A percentile compares a stretch with the other conserved stretches of the same genome.
These are phyloP conservation scores for Calonectria henricotiae DNA, from an alignment of 2,329 filamentous ascomycete species.

Conservation along the genomic window DNA sequence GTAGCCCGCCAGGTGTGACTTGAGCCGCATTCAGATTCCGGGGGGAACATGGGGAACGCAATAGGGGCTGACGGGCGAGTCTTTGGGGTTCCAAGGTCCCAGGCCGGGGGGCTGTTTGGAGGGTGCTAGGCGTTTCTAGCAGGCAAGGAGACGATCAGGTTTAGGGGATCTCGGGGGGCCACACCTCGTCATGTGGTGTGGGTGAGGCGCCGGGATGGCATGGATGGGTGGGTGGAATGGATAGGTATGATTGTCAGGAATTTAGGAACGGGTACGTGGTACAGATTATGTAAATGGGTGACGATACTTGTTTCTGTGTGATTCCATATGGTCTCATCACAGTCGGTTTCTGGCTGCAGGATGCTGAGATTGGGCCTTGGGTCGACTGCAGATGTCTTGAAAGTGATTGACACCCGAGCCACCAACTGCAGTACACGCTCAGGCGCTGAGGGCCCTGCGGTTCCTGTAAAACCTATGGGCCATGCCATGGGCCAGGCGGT, in stretches of 20 bases:
- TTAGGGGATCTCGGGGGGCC: conserved; percentile 8
- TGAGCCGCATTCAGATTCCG: conserved; percentile 24
- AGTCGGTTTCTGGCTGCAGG: neutral
- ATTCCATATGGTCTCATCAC: neutral
- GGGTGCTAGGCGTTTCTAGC: conserved; percentile 27
- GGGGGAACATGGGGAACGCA: conserved; percentile 14
- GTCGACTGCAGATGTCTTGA: neutral
- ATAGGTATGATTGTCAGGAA: conserved; percentile 24
- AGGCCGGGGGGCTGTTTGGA: conserved; percentile 13
- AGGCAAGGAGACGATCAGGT: neutral
- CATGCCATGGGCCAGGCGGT: conserved; percentile 1
- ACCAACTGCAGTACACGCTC: conserved; percentile 14
- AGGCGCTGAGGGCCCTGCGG: neutral
- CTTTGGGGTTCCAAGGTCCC: neutral
- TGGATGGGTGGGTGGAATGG: neutral
- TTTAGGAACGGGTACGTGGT: conserved; percentile 22
- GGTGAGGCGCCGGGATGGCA: neutral
- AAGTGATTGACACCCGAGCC: neutral
- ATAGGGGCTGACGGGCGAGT: conserved; percentile 20
- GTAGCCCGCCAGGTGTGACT: neutral
- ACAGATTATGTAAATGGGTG: conserved; percentile 15
- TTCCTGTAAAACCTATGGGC: neutral
- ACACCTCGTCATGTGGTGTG: conserved; percentile 19
- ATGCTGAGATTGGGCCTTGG: conserved; percentile 1
- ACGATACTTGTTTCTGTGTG: conserved; percentile 3